Base-by-base conservation (phyloP, 768 basidiomycete species). In the Serpula lacrymans region DNA sequence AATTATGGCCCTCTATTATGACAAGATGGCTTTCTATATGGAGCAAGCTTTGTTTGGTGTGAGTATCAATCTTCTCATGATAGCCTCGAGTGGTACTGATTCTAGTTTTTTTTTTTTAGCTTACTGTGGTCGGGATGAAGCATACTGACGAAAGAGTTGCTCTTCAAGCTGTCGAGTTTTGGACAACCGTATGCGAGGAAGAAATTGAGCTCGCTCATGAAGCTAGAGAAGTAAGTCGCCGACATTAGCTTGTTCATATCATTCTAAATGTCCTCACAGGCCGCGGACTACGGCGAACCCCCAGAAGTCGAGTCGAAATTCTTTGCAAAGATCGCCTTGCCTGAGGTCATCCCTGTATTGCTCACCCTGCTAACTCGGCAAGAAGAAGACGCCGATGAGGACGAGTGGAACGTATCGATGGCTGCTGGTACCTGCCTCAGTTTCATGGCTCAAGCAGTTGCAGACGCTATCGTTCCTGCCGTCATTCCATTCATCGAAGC, bases 1-100 rank as follows among this genome's bases (percentile, higher is more conserved):
- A 55, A 96, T 97, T 58, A 98, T 99, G 96, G 83, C 85, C 42
- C 70, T 96, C 41, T 99, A 98, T 70, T 99, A 99, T 63, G 94
- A 95, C 55, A 97, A 95, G 72, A 99, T 99, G 96, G 81, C 78
- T 25, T 84, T 95, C 60, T 99, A 99, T 72, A 99, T 99, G 96
- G 96, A 99, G 61, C 87, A 94, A 58, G 96, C 96, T 0, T 66
- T 99, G 23, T 99, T 98, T 55, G 96, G 96, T 30, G 94, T 96
- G 67, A 41, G 85, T 77, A 13, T 46, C 34, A 22, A 41, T 36
- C 38, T 11, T 12, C 16, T 31, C 18, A 37, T 38, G 3, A 40
- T 51, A n/a, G n/a, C 42, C 40, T 37, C 11, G 17, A 22, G 30
- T 47, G 30, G 34, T 29, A 37, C 41, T 37, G 37, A 60, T 54